Evolutionary conservation across 2,329 filamentous ascomycete genomes (phyloP).

Genomic region (Trichoderma sp.): DNA sequence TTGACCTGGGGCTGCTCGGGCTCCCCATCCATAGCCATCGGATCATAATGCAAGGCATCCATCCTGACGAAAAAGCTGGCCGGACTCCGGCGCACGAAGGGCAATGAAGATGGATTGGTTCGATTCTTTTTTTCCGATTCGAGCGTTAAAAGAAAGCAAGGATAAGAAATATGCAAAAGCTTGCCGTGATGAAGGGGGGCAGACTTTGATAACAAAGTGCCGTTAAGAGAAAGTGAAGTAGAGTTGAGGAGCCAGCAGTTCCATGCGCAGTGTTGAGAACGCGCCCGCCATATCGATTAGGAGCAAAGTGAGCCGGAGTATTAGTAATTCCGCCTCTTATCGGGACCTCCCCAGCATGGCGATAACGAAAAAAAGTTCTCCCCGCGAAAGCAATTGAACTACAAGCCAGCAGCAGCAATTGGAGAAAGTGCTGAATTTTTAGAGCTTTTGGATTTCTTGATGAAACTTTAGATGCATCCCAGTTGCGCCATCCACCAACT

Average conservation of each 20-base stretch:
- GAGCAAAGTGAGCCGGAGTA: constrained; percentile 26
- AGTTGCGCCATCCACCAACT: neutral
- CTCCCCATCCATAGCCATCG: constrained; percentile 59
- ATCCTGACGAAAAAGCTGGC: constrained; percentile 27
- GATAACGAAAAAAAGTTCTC: constrained; percentile 36
- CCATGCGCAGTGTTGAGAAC: constrained; percentile 9
- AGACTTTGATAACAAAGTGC: neutral
- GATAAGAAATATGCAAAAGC: neutral
- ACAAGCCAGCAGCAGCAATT: neutral
- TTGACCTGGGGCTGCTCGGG: constrained; percentile 56
- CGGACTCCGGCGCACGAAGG: constrained; percentile 9
- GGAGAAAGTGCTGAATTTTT: neutral
- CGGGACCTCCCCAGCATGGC: constrained; percentile 19
- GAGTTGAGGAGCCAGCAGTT: constrained; percentile 4
- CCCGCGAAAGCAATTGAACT: constrained; percentile 24
- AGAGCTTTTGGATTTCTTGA: neutral
- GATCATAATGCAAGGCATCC: constrained; percentile 57
- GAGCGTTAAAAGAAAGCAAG: neutral
- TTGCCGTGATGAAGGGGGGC: neutral
- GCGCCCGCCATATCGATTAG: constrained; percentile 15
- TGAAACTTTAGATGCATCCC: neutral
- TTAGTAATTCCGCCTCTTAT: constrained; percentile 34
- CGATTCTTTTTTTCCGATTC: neutral
- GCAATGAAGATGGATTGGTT: neutral
- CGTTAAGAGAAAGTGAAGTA: constrained; percentile 1